phyloP scores from a whole-genome alignment of 148 eudicot genomes.

The Cornus suecica region DNA sequence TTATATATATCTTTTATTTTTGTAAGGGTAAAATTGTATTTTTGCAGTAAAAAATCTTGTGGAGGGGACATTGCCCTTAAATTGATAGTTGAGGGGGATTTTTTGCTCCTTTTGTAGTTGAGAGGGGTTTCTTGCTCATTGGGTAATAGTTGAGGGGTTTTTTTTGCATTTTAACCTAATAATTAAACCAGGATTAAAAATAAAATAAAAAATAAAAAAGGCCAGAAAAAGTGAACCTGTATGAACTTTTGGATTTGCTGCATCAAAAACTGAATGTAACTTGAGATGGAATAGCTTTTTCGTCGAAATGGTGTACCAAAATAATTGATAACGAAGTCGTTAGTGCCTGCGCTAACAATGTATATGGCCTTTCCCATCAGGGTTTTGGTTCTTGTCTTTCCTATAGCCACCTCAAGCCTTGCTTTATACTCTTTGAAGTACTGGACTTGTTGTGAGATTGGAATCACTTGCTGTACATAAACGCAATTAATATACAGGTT shows the following conservation, averaged over 20 bases:
- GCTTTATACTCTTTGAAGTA: slow-evolving; percentile 41
- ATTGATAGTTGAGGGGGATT: too few species aligned
- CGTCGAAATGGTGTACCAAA: slow-evolving; percentile 34
- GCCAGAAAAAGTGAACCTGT: slow-evolving; percentile 52
- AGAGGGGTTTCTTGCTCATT: too few species aligned
- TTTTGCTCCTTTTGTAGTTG: too few species aligned
- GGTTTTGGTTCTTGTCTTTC: slow-evolving; percentile 18
- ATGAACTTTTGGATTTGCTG: slow-evolving; percentile 31
- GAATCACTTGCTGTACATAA: not conserved
- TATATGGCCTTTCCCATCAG: slow-evolving; percentile 25
- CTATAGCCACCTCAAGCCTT: slow-evolving; percentile 23
- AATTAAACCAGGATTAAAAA: too few species aligned
- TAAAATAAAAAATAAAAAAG: too few species aligned
- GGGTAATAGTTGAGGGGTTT: too few species aligned
- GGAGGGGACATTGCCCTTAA: too few species aligned
- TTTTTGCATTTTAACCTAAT: too few species aligned
- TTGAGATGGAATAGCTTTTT: slow-evolving; percentile 23
- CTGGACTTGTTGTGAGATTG: slow-evolving; percentile 7
- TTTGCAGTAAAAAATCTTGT: too few species aligned
- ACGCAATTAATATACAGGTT: not conserved
- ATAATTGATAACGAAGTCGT: slow-evolving; percentile 57
- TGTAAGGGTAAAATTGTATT: too few species aligned
- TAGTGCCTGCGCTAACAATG: slow-evolving; percentile 37
- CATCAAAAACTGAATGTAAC: slow-evolving; percentile 46
- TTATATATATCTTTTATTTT: too few species aligned